These are phyloP conservation scores for Karstenula rhodostoma DNA, from an alignment of 2,329 filamentous ascomycete genomes.

Conservation along the genomic window DNA sequence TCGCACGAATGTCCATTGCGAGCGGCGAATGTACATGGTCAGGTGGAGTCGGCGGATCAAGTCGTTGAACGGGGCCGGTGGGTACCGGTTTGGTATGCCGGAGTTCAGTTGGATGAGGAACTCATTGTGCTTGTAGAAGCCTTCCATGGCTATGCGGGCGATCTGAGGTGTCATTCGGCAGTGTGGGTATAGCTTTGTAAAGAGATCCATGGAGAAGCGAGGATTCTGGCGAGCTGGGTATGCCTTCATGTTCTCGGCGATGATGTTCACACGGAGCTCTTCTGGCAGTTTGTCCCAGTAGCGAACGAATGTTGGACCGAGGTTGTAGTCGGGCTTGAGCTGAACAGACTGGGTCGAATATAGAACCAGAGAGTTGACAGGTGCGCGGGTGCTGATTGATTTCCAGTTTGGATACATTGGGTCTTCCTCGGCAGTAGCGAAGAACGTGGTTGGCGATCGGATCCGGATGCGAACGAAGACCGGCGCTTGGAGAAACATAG, in stretches of 20 bases:
- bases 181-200: neutral
- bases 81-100: neutral
- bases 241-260: neutral
- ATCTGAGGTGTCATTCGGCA: neutral
- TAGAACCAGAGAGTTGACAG: neutral
- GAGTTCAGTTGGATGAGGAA: neutral
- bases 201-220: neutral
- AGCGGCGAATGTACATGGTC: neutral
- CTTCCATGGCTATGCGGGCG: neutral
- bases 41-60: neutral
- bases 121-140: neutral
- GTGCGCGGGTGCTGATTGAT: neutral
- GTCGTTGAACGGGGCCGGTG: neutral
- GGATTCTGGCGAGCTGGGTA: neutral
- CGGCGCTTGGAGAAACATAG: neutral
- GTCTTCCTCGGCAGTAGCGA: neutral
- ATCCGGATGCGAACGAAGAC: neutral
- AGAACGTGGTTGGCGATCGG: neutral
- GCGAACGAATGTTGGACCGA: neutral
- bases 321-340: neutral
- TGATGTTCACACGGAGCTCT: neutral
- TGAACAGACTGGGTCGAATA: neutral
- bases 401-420: neutral
- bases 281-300: neutral
- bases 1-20: slow-evolving; percentile 2